Conservation (phyloP, 2,329 filamentous ascomycete species). For the Aspergillus tubingensis region DNA sequence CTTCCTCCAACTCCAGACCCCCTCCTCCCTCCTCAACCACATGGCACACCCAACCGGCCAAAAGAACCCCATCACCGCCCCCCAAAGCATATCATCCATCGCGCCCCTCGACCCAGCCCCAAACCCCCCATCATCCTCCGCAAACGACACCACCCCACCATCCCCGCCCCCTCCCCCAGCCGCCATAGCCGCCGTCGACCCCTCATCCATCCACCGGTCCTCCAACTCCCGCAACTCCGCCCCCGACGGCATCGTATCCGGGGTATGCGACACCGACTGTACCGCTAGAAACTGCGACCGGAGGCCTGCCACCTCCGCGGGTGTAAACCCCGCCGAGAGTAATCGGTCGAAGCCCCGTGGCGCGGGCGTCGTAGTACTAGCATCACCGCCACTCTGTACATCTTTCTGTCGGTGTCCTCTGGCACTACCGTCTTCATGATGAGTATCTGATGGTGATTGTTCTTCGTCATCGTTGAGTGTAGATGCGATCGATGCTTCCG, state of each 20-base stretch:
- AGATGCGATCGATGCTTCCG: slow-evolving; percentile 57
- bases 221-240: slow-evolving; percentile 75
- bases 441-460: slow-evolving; percentile 4
- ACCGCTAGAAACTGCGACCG: slow-evolving; percentile 87
- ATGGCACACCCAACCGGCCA: slow-evolving; percentile 85
- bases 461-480: slow-evolving; percentile 28
- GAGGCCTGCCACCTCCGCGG: slow-evolving; percentile 79
- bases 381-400: slow-evolving; percentile 3
- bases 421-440: slow-evolving; percentile 5
- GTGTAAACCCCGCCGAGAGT: slow-evolving; percentile 75
- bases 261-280: slow-evolving; percentile 77
- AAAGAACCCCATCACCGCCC: slow-evolving; percentile 89
- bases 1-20: slow-evolving; percentile 80
- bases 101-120: slow-evolving; percentile 52
- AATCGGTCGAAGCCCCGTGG: slow-evolving; percentile 88
- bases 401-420: slow-evolving; percentile 17
- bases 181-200: slow-evolving; percentile 44
- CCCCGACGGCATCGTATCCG: slow-evolving; percentile 83
- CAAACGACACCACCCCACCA: slow-evolving; percentile 23
- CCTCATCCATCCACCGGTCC: slow-evolving; percentile 84
- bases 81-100: slow-evolving; percentile 83
- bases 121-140: slow-evolving; percentile 46
- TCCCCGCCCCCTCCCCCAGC: slow-evolving; percentile 39
- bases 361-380: slow-evolving; percentile 52
- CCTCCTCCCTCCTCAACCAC: slow-evolving; percentile 84